Conservation (phyloP, 371 early-diverging fungal genomes). For the Rhizopus microsporus region DNA sequence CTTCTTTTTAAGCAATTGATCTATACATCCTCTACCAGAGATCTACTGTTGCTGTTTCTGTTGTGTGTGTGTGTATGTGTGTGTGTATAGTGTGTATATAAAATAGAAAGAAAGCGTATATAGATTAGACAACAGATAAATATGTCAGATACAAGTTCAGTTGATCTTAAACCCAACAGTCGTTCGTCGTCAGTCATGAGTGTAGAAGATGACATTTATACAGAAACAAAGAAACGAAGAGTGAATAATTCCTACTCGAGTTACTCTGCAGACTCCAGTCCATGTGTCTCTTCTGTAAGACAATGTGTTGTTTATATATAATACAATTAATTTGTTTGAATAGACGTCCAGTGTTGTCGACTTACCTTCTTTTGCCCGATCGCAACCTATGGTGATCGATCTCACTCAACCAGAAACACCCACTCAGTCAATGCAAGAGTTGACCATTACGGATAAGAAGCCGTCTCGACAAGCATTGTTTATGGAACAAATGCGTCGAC, state of each 20-base stretch:
- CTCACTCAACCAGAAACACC: conserved; percentile 2
- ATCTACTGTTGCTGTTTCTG: background rate
- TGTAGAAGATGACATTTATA: conserved; percentile 6
- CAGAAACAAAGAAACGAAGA: conserved; percentile 15
- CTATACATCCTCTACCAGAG: background rate
- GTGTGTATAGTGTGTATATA: background rate
- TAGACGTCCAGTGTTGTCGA: background rate
- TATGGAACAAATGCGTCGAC: conserved; percentile 10
- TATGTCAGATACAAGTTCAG: conserved; percentile 1
- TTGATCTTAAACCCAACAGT: conserved; percentile 16
- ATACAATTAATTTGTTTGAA: background rate
- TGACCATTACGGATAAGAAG: conserved; percentile 11
- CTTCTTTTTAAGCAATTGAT: background rate
- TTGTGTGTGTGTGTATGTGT: background rate
- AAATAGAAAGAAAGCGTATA: conserved; percentile 6
- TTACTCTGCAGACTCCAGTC: conserved; percentile 3
- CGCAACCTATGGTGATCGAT: background rate
- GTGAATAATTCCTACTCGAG: conserved; percentile 2
- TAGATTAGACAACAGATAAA: background rate
- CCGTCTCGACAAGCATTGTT: conserved; percentile 6
- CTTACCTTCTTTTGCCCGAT: background rate
- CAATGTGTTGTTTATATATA: background rate
- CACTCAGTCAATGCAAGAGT: conserved; percentile 7
- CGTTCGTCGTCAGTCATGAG: conserved; percentile 10
- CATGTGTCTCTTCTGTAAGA: conserved; percentile 9